These are phyloP conservation scores for Pichia sp. DNA, from an alignment of 1,139 yeast genomes.

Conservation along the genomic window DNA sequence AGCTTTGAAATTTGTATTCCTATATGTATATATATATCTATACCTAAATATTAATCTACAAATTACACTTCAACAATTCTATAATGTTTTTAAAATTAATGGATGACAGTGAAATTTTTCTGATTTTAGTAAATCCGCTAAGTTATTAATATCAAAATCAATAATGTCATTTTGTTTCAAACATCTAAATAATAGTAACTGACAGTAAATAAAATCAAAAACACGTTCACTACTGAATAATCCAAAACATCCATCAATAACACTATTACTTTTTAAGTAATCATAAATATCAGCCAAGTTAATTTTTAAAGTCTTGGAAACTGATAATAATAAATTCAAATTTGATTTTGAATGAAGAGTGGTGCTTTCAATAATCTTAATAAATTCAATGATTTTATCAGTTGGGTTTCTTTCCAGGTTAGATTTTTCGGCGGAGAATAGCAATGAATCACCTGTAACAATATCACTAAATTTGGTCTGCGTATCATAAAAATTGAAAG, in stretches of 20 bases:
- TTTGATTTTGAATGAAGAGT: not conserved
- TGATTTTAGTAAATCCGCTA: not conserved
- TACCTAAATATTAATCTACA: too few relatives aligned
- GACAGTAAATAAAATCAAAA: slow-evolving; percentile 20
- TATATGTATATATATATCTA: too few relatives aligned
- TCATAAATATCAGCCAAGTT: slow-evolving; percentile 4
- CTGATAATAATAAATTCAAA: not conserved
- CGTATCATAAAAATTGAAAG: slow-evolving; percentile 13
- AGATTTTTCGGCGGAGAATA: slow-evolving; percentile 47
- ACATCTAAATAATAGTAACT: slow-evolving; percentile 6
- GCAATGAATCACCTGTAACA: slow-evolving; percentile 20
- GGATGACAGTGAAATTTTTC: slow-evolving; percentile 8
- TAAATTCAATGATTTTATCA: slow-evolving; percentile 12
- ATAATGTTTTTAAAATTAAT: slow-evolving; percentile 5
- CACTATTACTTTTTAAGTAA: not conserved
- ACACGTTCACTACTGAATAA: slow-evolving; percentile 19
- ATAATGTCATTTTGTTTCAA: slow-evolving; percentile 2
- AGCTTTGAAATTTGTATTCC: too few relatives aligned
- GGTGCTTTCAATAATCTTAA: slow-evolving; percentile 10
- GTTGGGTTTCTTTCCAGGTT: slow-evolving; percentile 43
- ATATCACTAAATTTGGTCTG: slow-evolving; percentile 12
- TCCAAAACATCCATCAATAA: slow-evolving; percentile 26
- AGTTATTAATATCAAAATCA: not conserved
- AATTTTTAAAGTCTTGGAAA: not conserved
- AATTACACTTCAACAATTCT: too few relatives aligned